phyloP scores from a whole-genome alignment of 78 protist genomes.

The Cavenderia fasciculata region DNA sequence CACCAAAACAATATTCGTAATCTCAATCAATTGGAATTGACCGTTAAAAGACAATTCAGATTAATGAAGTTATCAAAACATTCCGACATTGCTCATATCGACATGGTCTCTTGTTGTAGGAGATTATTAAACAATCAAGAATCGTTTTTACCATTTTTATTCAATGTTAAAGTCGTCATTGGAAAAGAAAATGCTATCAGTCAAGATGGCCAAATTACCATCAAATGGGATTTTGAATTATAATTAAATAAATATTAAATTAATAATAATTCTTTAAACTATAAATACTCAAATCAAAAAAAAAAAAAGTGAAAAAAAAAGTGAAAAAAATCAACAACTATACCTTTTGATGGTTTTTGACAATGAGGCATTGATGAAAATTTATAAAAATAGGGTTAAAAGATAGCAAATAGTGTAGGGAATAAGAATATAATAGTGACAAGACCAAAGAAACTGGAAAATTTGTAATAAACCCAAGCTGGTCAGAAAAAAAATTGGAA shows the following conservation, averaged over 20 bases:
- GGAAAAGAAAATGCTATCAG: slow-evolving; percentile 46
- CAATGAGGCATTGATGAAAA: too few species aligned
- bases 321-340: too few species aligned
- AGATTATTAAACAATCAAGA: slow-evolving; percentile 20
- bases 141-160: slow-evolving; percentile 7
- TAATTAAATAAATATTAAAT: not conserved
- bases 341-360: too few species aligned
- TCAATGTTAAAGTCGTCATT: slow-evolving; percentile 17
- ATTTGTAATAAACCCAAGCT: too few species aligned
- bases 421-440: too few species aligned
- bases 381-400: too few species aligned
- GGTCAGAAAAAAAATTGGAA: too few species aligned
- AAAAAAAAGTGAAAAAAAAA: too few species aligned
- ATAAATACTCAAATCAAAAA: too few species aligned
- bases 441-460: too few species aligned
- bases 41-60: slow-evolving; percentile 41
- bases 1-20: slow-evolving; percentile 28
- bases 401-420: too few species aligned
- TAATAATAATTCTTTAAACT: too few species aligned
- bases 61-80: slow-evolving; percentile 2
- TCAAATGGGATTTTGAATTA: slow-evolving; percentile 63
- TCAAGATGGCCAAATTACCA: slow-evolving; percentile 20
- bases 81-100: not conserved
- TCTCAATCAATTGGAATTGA: slow-evolving; percentile 32
- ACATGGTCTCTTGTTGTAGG: slow-evolving; percentile 34